phyloP scores from a whole-genome alignment of 2,329 filamentous ascomycete species.

The Pseudocercospora crystallina region DNA sequence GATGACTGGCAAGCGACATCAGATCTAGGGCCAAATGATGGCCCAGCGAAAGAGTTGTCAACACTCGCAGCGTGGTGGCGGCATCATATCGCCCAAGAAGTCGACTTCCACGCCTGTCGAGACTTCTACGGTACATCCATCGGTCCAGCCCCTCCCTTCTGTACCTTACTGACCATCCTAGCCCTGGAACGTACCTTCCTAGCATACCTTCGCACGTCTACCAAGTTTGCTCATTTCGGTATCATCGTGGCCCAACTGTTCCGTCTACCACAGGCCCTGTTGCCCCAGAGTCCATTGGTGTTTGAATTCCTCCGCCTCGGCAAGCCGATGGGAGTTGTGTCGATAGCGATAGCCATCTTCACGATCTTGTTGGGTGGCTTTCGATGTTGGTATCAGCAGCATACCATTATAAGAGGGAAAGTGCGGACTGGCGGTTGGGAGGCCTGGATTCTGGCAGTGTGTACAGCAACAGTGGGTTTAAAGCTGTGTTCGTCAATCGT shows the following conservation, averaged over 20 bases:
- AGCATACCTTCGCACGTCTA: not conserved
- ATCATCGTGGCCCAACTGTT: constrained; percentile 1
- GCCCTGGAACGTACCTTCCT: not conserved
- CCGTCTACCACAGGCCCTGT: not conserved
- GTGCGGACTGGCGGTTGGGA: not conserved
- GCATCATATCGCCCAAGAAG: not conserved
- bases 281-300: not conserved
- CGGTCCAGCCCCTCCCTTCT: not conserved
- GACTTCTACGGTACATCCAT: not conserved
- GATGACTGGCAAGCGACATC: no score
- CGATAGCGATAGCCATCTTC: not conserved
- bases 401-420: not conserved
- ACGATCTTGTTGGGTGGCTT: not conserved
- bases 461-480: not conserved
- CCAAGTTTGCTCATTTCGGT: not conserved
- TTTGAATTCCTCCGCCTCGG: not conserved
- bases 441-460: not conserved
- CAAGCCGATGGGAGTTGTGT: not conserved
- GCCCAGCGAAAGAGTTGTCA: no score
- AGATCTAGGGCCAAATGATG: no score
- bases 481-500: not conserved
- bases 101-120: not conserved
- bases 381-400: not conserved
- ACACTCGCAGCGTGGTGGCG: not conserved
- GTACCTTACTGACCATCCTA: not conserved